Percentiles rank a stretch among this genome's conserved stretches.
phyloP scores from a whole-genome alignment of 345 rosid species.

The Boechera divaricarpa region DNA sequence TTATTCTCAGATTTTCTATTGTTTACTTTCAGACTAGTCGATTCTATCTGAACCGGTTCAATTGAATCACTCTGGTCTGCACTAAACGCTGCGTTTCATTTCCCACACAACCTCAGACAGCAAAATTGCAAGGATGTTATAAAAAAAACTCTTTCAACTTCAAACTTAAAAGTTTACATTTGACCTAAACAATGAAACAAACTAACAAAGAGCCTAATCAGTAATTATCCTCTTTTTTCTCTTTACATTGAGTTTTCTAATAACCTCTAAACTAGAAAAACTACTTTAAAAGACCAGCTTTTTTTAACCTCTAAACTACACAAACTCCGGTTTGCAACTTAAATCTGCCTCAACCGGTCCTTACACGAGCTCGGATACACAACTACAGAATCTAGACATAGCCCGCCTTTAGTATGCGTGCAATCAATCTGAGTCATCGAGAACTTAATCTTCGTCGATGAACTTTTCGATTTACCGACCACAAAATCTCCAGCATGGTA shows the following conservation, averaged over 20 bases:
- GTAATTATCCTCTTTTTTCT: constrained; percentile 4
- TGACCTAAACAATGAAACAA: constrained; percentile 3
- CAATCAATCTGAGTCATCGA: constrained; percentile 97
- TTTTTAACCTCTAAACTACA: constrained; percentile 44
- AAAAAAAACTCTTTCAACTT: background rate
- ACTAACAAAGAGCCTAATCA: background rate
- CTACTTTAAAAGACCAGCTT: constrained; percentile 32
- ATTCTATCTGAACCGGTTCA: background rate
- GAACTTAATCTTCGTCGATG: constrained; percentile 63
- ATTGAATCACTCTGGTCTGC: background rate
- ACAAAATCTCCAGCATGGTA: constrained; percentile 88
- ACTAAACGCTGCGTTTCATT: background rate
- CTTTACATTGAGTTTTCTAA: constrained; percentile 25
- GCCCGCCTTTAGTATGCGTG: constrained; percentile 97
- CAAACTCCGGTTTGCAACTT: constrained; percentile 29
- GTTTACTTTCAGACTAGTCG: no score
- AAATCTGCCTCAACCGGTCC: constrained; percentile 69
- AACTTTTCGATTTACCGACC: constrained; percentile 47
- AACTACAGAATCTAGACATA: constrained; percentile 78
- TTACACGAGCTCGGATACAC: constrained; percentile 70
- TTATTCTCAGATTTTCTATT: background rate
- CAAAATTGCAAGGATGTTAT: background rate
- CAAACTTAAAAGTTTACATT: background rate
- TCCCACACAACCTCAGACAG: background rate
- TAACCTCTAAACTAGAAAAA: no score